phyloP scores from a whole-genome alignment of 2,329 filamentous ascomycete species.

The Cyclaneusma minus region DNA sequence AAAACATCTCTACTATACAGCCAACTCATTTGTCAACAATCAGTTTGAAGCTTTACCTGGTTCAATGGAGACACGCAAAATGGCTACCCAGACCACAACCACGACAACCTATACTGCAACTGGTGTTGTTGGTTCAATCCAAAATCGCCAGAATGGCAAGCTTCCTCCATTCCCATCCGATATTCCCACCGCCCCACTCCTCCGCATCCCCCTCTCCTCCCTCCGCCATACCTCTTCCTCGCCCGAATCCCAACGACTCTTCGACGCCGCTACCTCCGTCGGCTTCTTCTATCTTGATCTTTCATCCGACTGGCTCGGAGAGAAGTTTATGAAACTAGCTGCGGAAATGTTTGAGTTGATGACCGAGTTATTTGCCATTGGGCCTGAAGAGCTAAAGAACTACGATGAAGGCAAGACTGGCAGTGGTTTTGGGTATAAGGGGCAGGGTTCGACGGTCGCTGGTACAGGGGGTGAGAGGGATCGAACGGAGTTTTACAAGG shows the following conservation, averaged over 20 bases:
- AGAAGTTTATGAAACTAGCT: conserved; percentile 24
- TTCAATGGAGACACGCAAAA: too few relatives aligned
- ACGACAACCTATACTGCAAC: too few relatives aligned
- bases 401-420: conserved; percentile 34
- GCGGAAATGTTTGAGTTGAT: conserved; percentile 29
- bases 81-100: too few relatives aligned
- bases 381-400: conserved; percentile 32
- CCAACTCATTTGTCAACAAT: too few relatives aligned
- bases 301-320: conserved; percentile 19
- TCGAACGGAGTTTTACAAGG: conserved; percentile 15
- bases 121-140: too few relatives aligned
- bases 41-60: too few relatives aligned
- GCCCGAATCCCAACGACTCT: conserved; percentile 23
- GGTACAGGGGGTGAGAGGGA: conserved; percentile 10
- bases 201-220: conserved; percentile 23
- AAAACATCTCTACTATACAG: too few relatives aligned
- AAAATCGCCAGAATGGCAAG: too few relatives aligned
- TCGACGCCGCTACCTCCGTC: conserved; percentile 26
- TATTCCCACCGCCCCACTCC: conserved; percentile 25
- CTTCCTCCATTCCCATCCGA: conserved; percentile 26
- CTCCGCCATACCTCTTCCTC: conserved; percentile 12
- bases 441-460: conserved; percentile 2
- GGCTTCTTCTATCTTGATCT: conserved; percentile 43
- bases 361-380: conserved; percentile 29
- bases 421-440: conserved; percentile 33